Evolutionary conservation across 257 asterid genomes (phyloP).

Genomic region (Hygrophila difformis): DNA sequence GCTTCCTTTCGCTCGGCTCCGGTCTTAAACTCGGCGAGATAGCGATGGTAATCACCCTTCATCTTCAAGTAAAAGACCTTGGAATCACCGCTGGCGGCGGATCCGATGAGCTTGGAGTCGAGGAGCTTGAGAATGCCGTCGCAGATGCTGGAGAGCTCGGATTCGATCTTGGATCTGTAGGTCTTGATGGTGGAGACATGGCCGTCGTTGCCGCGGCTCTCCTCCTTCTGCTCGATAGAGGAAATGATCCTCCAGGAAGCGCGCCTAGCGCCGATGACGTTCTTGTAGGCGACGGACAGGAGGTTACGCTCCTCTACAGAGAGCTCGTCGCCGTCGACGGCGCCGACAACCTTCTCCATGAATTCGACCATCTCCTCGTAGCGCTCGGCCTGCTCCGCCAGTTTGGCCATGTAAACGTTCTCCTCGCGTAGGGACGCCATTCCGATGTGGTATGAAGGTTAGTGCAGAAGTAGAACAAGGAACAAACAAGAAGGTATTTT

Average conservation of each 20-base stretch:
- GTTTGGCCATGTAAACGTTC: constrained; percentile 80
- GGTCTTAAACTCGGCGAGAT: constrained; percentile 40
- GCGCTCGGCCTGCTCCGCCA: constrained; percentile 91
- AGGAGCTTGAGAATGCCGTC: constrained; percentile 45
- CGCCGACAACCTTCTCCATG: constrained; percentile 82
- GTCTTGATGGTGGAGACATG: constrained; percentile 40
- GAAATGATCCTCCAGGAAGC: constrained; percentile 51
- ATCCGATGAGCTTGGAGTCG: constrained; percentile 37
- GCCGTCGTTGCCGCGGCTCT: constrained; percentile 48
- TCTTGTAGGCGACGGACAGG: constrained; percentile 47
- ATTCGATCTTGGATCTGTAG: constrained; percentile 51
- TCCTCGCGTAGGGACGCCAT: constrained; percentile 85
- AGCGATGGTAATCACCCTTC: constrained; percentile 41
- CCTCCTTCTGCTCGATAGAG: constrained; percentile 53
- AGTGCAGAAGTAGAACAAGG: no score
- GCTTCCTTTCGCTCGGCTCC: constrained; percentile 48
- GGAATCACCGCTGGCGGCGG: constrained; percentile 34
- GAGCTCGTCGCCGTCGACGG: constrained; percentile 52
- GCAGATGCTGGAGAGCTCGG: constrained; percentile 34
- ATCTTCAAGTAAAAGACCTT: constrained; percentile 44
- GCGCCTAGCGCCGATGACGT: constrained; percentile 50
- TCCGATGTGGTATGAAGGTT: no score
- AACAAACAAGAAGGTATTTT: no score
- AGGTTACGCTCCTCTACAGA: constrained; percentile 54
- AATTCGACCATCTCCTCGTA: constrained; percentile 91